Percentiles rank a stretch among this genome's conserved stretches.
Evolutionary conservation across 176 grass and related monocot species (phyloP).

Genomic region (Oryza australiensis): DNA sequence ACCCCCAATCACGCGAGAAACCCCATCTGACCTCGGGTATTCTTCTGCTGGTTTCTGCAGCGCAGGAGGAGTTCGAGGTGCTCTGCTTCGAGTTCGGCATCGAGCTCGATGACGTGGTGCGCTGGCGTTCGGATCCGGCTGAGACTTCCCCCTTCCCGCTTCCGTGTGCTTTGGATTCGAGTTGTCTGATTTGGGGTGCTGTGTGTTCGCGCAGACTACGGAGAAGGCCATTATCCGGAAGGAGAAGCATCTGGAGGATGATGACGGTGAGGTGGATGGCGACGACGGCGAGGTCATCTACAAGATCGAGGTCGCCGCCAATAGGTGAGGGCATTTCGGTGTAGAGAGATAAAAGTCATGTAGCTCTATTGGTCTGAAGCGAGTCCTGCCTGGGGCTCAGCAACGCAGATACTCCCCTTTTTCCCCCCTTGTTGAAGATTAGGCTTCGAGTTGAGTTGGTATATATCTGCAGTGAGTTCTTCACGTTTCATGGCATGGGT

Average conservation of each 20-base stretch:
- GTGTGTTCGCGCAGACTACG: conserved; percentile 50
- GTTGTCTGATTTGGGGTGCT: not conserved
- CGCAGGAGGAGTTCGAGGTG: conserved; percentile 76
- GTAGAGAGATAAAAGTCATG: not conserved
- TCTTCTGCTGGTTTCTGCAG: conserved; percentile 36
- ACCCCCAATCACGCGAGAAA: not conserved
- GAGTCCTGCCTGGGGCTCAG: not conserved
- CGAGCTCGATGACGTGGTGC: conserved; percentile 95
- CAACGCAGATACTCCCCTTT: too few species aligned
- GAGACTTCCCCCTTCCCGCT: not conserved
- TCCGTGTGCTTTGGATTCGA: not conserved
- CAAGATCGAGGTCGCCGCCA: conserved; percentile 88
- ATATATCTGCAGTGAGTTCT: not conserved
- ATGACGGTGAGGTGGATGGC: conserved; percentile 47
- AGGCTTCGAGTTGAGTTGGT: not conserved
- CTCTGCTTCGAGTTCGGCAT: conserved; percentile 96
- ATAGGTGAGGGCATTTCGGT: conserved; percentile 53
- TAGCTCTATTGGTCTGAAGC: not conserved
- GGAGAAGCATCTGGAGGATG: conserved; percentile 79
- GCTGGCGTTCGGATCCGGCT: not conserved
- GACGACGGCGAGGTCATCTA: conserved; percentile 85
- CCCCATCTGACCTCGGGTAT: not conserved
- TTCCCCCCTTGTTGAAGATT: not conserved
- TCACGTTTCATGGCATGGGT: not conserved
- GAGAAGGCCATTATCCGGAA: conserved; percentile 93